These are phyloP conservation scores for Globisporangium spinosum DNA, from an alignment of 352 stramenopile species.

Conservation along the genomic window DNA sequence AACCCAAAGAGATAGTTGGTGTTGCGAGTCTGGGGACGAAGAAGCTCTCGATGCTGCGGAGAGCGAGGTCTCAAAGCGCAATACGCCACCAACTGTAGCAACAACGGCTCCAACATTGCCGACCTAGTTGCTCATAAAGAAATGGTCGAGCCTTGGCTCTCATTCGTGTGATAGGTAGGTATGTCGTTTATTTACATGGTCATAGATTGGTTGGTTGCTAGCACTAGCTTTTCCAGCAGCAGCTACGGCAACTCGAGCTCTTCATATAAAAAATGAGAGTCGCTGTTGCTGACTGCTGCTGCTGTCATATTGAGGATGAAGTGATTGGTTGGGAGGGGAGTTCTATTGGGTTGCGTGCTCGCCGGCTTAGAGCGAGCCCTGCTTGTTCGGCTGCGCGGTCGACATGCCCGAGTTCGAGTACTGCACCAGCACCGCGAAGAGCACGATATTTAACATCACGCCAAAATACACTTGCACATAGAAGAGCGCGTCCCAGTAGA, in stretches of 20 bases:
- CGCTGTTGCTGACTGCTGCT: neutral
- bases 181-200: slow-evolving; percentile 19
- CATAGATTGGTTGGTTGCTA: neutral
- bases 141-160: too few relatives aligned
- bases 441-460: slow-evolving; percentile 59
- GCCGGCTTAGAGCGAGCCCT: slow-evolving; percentile 26
- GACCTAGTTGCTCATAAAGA: too few relatives aligned
- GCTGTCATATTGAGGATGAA: neutral
- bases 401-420: slow-evolving; percentile 71
- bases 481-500: slow-evolving; percentile 67
- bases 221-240: neutral
- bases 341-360: slow-evolving; percentile 4
- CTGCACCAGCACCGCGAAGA: slow-evolving; percentile 45
- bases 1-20: neutral
- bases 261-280: slow-evolving; percentile 2
- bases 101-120: too few relatives aligned
- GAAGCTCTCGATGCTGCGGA: slow-evolving; percentile 1
- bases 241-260: neutral
- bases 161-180: too few relatives aligned
- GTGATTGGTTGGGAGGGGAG: neutral
- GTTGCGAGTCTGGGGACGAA: neutral
- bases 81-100: neutral
- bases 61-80: slow-evolving; percentile 5
- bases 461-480: slow-evolving; percentile 80
- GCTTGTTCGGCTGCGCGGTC: slow-evolving; percentile 38